Evolutionary conservation across 345 rosid genomes (phyloP), one percentile per base, ranked within the genome.

Genomic region (Acer campestre): DNA sequence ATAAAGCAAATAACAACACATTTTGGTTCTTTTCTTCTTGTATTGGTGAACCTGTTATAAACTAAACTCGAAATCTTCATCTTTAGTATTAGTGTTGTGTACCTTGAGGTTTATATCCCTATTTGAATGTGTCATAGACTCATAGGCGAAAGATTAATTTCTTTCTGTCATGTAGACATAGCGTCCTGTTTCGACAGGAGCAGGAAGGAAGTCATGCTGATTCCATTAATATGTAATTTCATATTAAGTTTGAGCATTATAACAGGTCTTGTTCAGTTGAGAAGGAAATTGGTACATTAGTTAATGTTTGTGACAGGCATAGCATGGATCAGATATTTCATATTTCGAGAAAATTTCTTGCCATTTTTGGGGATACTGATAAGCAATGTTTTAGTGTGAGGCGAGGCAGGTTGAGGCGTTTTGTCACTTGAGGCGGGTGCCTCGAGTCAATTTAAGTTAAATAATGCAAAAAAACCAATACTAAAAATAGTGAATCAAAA

Each of bases 61-160:
- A 27, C 7, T 20, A 64, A 29, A 49, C 31, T 75, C 22, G n/a
- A 64, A 74, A 64, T 27, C 70, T n/a, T 74, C 44, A 16, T 64
- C 27, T 22, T 59, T 27, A 12, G 7, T 17, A 10, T 49, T 48
- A 23, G 69, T 64, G n/a, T 16, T 3, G 1, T 73, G 35, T 31
- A 35, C 44, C 66, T 58, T 38, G 16, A 61, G 44, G 44, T 23
- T 17, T 62, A 7, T 5, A n/a, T 38, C n/a, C 7, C 29, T 0
- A 7, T 16, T 69, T 69, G 55, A 42, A 6, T 55, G 46, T 20
- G 13, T 46, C 27, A 64, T 31, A 35, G 38, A 35, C 38, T 35
- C 38, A 35, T 35, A 25, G 42, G 61, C 3, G 11, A 29, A 48
- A 49, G 46, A 48, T 42, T 40, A 49, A 27, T 49, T 49, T 10